Conservation (phyloP, 768 basidiomycete genomes). For the Amanita subjunquillea region DNA sequence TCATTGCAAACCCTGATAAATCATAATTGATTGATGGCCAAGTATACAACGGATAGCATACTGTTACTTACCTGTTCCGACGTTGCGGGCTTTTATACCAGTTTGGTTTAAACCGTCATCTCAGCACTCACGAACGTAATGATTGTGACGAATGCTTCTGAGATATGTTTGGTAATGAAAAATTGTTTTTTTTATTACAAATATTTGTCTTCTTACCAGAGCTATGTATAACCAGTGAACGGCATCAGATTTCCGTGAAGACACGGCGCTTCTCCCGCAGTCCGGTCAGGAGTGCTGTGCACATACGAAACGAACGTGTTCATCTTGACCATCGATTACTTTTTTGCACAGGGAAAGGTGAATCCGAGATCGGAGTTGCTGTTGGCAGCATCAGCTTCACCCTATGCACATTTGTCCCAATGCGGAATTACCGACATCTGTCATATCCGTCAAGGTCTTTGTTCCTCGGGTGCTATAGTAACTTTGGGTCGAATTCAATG, state of each 20-base stretch:
- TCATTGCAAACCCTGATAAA: conserved; percentile 63
- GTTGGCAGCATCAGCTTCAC: neutral
- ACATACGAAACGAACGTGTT: neutral
- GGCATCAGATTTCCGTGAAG: neutral
- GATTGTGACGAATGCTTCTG: neutral
- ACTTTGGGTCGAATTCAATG: no score
- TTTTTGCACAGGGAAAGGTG: neutral
- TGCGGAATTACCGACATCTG: neutral
- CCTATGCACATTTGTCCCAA: neutral
- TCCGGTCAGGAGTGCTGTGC: neutral
- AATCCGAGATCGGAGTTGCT: neutral
- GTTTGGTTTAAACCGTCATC: neutral
- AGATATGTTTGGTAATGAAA: neutral
- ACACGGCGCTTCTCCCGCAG: neutral
- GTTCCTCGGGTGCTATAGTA: no score
- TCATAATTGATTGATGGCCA: conserved; percentile 8
- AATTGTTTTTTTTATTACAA: neutral
- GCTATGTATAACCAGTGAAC: neutral
- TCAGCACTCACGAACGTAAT: neutral
- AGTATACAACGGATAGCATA: neutral
- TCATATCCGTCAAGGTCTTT: neutral
- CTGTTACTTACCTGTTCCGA: neutral
- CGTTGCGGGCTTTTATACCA: neutral
- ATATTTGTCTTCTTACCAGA: neutral
- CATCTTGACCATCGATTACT: neutral